phyloP scores from a whole-genome alignment of 768 basidiomycete genomes.

The Tricholoma bakamatsutake region DNA sequence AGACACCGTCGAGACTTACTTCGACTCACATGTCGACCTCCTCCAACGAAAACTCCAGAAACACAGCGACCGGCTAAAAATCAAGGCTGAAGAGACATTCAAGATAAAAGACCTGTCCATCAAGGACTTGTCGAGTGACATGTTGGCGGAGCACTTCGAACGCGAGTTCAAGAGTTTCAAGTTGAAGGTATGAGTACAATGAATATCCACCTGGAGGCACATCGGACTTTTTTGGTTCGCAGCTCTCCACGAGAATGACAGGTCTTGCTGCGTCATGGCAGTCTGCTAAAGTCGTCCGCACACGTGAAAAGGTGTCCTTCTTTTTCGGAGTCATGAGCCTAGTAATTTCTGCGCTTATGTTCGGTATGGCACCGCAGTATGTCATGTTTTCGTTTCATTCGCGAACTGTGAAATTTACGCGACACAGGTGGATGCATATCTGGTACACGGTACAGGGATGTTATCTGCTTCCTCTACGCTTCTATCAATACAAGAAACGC shows the following conservation, averaged over 20 bases:
- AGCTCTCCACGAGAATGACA: conserved; percentile 81
- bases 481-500: conserved; percentile 86
- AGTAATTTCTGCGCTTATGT: conserved; percentile 76
- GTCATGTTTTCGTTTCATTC: conserved; percentile 24
- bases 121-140: conserved; percentile 56
- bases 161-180: conserved; percentile 84
- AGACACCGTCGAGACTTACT: conserved; percentile 96
- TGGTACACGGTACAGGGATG: conserved; percentile 75
- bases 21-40: conserved; percentile 84
- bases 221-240: conserved; percentile 5
- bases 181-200: conserved; percentile 53
- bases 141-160: conserved; percentile 73
- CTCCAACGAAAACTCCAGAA: conserved; percentile 82
- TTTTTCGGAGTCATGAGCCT: conserved; percentile 92
- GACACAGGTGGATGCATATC: conserved; percentile 78
- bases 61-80: conserved; percentile 78
- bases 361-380: conserved; percentile 84
- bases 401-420: conserved; percentile 10
- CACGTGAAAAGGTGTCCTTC: conserved; percentile 84
- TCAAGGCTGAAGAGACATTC: conserved; percentile 75
- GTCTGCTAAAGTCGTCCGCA: conserved; percentile 80
- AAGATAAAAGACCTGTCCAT: conserved; percentile 57
- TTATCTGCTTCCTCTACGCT: conserved; percentile 78
- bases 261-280: conserved; percentile 84
- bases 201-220: conserved; percentile 1